These are phyloP conservation scores for Salix udensis DNA, from an alignment of 345 rosid genomes.

Conservation along the genomic window DNA sequence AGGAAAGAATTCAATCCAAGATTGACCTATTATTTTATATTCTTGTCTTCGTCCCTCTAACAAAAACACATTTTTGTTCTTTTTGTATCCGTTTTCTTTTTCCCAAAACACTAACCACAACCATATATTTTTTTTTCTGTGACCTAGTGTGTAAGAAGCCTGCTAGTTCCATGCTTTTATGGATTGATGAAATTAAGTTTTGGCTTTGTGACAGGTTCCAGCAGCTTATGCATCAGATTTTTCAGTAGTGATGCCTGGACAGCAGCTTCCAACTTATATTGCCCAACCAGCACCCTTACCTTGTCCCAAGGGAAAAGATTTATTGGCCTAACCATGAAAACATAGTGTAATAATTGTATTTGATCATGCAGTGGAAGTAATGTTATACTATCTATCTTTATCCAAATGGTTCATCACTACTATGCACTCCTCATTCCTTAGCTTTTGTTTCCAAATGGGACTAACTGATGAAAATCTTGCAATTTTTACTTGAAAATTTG, in stretches of 20 bases:
- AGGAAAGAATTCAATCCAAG: too few relatives aligned
- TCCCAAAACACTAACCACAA: too few relatives aligned
- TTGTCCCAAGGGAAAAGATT: conserved; percentile 65
- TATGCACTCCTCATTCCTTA: background rate
- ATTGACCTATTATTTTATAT: too few relatives aligned
- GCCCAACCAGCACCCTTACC: conserved; percentile 95
- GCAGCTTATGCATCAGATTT: conserved; percentile 48
- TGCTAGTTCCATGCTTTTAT: background rate
- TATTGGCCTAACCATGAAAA: conserved; percentile 53
- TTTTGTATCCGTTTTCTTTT: too few relatives aligned
- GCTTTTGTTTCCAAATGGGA: background rate
- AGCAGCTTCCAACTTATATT: conserved; percentile 62
- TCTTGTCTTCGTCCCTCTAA: too few relatives aligned
- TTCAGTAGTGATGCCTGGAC: conserved; percentile 89
- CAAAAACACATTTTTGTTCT: too few relatives aligned
- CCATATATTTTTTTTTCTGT: background rate
- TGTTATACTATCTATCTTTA: background rate
- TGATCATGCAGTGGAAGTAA: background rate
- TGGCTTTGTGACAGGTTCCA: conserved; percentile 33
- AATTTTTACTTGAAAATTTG: background rate
- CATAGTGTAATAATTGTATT: background rate
- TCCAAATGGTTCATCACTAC: background rate
- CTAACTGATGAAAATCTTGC: background rate
- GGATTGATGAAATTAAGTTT: background rate
- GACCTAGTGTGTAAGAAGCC: background rate